Evolutionary conservation across 73 alveolate species (phyloP).

Genomic region (Diophrys sp.): DNA sequence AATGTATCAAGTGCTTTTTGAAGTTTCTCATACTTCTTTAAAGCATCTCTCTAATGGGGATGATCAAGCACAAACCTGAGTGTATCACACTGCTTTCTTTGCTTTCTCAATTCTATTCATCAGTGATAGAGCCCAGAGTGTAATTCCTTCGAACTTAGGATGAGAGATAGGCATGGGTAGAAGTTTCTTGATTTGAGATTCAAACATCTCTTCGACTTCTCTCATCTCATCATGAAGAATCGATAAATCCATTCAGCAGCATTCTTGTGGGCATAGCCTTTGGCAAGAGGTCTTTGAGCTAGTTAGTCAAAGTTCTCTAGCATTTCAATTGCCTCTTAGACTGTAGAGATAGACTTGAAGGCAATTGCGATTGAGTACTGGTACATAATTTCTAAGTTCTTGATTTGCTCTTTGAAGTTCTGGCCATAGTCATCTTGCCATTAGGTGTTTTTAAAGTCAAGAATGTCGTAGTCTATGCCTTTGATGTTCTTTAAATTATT

Average conservation of each 20-base stretch:
- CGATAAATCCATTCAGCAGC: conserved; percentile 82
- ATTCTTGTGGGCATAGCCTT: conserved; percentile 90
- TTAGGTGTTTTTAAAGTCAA: conserved; percentile 97
- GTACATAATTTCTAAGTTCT: conserved; percentile 91
- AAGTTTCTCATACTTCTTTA: too few relatives aligned
- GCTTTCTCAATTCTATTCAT: conserved; percentile 61
- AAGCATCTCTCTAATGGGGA: too few relatives aligned
- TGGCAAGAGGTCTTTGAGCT: conserved; percentile 91
- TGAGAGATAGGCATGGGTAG: conserved; percentile 77
- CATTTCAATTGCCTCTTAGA: conserved; percentile 95
- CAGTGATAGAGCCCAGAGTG: conserved; percentile 85
- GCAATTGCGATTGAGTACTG: conserved; percentile 94
- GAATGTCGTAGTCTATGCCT: conserved; percentile 90
- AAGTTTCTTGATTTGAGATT: conserved; percentile 41
- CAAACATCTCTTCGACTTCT: conserved; percentile 81
- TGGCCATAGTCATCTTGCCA: conserved; percentile 99
- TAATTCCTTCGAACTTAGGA: conserved; percentile 78
- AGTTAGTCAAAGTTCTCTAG: conserved; percentile 96
- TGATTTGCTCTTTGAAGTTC: conserved; percentile 77
- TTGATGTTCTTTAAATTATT: conserved; percentile 85
- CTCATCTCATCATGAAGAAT: conserved; percentile 73
- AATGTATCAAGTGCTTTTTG: conserved; percentile 67
- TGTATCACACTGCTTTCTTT: conserved; percentile 41
- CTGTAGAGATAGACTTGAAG: conserved; percentile 97
- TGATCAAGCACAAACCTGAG: conserved; percentile 42